Percentiles rank a stretch among this genome's conserved stretches.
Evolutionary conservation across 805 yeast species (phyloP).

Genomic region (Hermanozyma aechmeae): DNA sequence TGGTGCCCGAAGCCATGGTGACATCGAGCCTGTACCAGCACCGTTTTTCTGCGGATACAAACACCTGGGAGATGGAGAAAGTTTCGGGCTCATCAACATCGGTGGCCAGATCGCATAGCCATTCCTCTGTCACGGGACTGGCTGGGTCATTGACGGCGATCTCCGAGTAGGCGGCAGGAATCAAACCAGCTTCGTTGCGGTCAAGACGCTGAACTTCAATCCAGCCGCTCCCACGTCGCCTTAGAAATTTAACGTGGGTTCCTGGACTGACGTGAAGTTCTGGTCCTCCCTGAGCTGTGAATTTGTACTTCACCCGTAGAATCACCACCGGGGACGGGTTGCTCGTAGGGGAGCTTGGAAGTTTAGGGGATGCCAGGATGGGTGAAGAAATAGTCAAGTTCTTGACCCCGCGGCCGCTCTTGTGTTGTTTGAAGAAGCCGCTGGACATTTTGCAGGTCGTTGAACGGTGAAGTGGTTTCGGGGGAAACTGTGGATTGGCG

Average conservation of each 20-base stretch:
- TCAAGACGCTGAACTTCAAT: constrained; percentile 47
- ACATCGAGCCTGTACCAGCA: constrained; percentile 41
- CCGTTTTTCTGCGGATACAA: constrained; percentile 13
- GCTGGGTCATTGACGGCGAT: constrained; percentile 34
- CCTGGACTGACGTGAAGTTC: constrained; percentile 42
- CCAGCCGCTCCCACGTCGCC: constrained; percentile 45
- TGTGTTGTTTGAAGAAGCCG: no score
- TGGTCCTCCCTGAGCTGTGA: constrained; percentile 30
- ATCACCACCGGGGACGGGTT: constrained; percentile 12
- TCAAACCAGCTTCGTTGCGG: constrained; percentile 35
- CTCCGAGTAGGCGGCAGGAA: constrained; percentile 42
- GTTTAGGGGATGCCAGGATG: no score
- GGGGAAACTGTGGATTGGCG: no score
- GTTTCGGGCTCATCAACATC: constrained; percentile 11
- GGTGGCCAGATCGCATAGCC: constrained; percentile 22
- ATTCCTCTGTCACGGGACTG: constrained; percentile 24
- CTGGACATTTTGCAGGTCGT: no score
- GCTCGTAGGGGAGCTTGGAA: no score
- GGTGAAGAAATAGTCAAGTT: no score
- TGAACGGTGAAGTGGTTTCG: no score
- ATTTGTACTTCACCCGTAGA: constrained; percentile 28
- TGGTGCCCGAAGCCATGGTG: constrained; percentile 19
- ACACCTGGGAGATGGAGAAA: constrained; percentile 17
- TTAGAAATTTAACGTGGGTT: constrained; percentile 42
- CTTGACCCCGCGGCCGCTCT: no score